Conservation (phyloP, 768 basidiomycete genomes). For the Hydnomerulius pinastri region DNA sequence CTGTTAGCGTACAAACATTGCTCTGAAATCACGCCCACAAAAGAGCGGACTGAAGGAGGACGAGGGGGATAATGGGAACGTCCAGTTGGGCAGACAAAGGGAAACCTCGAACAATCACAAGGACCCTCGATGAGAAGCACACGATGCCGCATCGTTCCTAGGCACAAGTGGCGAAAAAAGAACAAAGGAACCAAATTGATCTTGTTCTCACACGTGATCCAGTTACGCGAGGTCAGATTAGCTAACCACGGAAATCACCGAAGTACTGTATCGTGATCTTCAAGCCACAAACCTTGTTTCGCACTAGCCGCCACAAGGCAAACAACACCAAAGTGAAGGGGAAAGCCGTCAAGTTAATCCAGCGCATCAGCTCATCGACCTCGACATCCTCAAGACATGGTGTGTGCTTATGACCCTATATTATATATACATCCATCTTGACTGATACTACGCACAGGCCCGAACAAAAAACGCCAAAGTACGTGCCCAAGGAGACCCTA, state of each 20-base stretch:
- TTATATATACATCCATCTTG: slow-evolving; percentile 2
- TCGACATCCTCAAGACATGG: slow-evolving; percentile 73
- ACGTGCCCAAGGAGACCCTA: slow-evolving; percentile 26
- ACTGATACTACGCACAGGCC: slow-evolving; percentile 39
- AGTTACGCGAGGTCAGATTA: neutral
- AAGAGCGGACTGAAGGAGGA: neutral
- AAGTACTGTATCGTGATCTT: slow-evolving; percentile 34
- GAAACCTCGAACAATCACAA: slow-evolving; percentile 8
- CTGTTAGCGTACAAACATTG: neutral
- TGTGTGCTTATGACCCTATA: slow-evolving; percentile 33
- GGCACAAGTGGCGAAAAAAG: neutral
- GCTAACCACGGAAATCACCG: slow-evolving; percentile 35
- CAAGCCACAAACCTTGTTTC: slow-evolving; percentile 66
- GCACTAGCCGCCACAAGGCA: slow-evolving; percentile 38
- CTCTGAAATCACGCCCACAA: neutral
- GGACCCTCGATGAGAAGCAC: neutral
- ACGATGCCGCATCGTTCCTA: too few species aligned
- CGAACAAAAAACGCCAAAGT: slow-evolving; percentile 35
- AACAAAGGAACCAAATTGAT: neutral
- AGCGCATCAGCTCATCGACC: slow-evolving; percentile 50
- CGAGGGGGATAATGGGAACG: neutral
- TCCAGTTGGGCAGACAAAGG: slow-evolving; percentile 8
- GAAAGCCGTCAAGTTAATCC: slow-evolving; percentile 30
- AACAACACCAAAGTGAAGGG: slow-evolving; percentile 41
- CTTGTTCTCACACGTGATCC: too few species aligned